Conservation (phyloP, 805 yeast species). For the Tetrapisispora pingtungensis region DNA sequence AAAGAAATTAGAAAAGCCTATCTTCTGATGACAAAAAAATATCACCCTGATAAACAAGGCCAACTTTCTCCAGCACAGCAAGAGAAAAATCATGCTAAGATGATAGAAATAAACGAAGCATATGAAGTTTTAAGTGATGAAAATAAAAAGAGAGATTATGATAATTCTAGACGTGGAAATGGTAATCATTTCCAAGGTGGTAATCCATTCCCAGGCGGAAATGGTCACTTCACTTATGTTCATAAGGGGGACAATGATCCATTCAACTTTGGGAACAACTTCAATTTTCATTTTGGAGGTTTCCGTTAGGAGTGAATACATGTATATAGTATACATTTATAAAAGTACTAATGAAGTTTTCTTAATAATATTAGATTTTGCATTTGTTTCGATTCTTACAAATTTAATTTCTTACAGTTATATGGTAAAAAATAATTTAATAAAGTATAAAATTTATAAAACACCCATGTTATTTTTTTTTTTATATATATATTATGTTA, state of each 20-base stretch:
- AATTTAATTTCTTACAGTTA: not conserved
- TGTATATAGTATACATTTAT: not conserved
- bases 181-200: constrained; percentile 3
- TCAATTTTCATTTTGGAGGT: constrained; percentile 5
- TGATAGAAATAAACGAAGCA: constrained; percentile 90
- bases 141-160: constrained; percentile 56
- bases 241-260: constrained; percentile 5
- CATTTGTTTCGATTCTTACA: too few species aligned
- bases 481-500: too few species aligned
- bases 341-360: too few species aligned
- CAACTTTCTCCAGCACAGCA: constrained; percentile 46
- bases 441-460: not conserved
- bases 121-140: constrained; percentile 73
- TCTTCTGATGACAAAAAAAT: constrained; percentile 64
- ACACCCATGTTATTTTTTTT: not conserved
- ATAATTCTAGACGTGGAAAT: constrained; percentile 32
- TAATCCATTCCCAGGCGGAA: not conserved
- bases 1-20: constrained; percentile 73
- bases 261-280: constrained; percentile 8
- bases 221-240: not conserved
- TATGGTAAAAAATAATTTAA: not conserved
- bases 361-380: too few species aligned
- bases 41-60: constrained; percentile 87
- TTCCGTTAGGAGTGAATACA: not conserved
- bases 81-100: constrained; percentile 66